Percentiles rank a stretch among this genome's conserved stretches.
Conservation (phyloP, 1,139 yeast species). For the Trichomonascaceae sp. region DNA sequence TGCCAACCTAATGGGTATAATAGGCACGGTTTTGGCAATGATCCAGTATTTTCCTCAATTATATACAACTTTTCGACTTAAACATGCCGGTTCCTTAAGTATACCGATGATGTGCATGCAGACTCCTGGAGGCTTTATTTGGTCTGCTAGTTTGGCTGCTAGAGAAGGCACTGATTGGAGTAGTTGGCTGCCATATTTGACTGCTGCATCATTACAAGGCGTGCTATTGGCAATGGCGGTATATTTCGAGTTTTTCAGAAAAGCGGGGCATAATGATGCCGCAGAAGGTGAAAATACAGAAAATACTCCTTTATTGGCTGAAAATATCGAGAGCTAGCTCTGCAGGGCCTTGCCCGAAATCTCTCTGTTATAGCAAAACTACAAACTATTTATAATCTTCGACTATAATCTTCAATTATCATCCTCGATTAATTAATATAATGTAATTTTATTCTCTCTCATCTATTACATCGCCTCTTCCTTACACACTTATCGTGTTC, state of each 20-base stretch:
- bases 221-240: conserved; percentile 46
- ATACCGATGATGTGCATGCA: conserved; percentile 80
- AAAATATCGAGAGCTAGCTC: neutral
- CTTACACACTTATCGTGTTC: conserved; percentile 89
- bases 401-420: no score
- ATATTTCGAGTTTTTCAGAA: conserved; percentile 32
- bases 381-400: no score
- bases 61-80: conserved; percentile 57
- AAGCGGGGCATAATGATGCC: neutral
- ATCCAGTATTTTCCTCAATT: conserved; percentile 80
- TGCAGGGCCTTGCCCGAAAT: no score
- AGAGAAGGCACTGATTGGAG: conserved; percentile 84
- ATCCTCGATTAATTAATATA: no score
- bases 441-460: no score
- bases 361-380: no score
- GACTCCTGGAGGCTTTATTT: conserved; percentile 82
- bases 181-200: conserved; percentile 74
- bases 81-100: conserved; percentile 77
- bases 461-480: no score
- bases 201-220: conserved; percentile 67
- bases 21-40: conserved; percentile 51
- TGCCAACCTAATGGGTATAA: conserved; percentile 59
- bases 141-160: conserved; percentile 63
- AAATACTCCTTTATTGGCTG: neutral
- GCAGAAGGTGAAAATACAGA: neutral